Evolutionary conservation across 306 rosid genomes (phyloP).

Genomic region (Erythrophleum fordii): DNA sequence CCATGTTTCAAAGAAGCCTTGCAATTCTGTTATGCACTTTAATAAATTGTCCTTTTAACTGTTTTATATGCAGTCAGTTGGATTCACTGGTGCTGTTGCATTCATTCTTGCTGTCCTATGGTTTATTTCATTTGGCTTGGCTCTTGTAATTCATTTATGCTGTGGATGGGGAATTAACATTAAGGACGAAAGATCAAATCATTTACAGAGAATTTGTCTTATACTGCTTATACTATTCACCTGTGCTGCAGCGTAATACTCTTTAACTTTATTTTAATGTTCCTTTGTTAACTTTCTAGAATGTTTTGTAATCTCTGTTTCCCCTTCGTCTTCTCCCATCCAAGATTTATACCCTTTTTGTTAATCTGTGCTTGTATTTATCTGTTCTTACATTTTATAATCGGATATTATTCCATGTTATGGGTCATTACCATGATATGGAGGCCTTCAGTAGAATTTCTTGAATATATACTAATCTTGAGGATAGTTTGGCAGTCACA

Average conservation of each 20-base stretch:
- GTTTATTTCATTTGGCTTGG: slow-evolving; percentile 77
- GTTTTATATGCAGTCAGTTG: slow-evolving; percentile 72
- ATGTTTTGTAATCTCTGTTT: neutral
- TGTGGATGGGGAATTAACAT: slow-evolving; percentile 85
- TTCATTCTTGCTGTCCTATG: slow-evolving; percentile 74
- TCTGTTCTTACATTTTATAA: neutral
- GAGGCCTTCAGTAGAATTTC: neutral
- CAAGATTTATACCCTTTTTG: neutral
- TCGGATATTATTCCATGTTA: neutral
- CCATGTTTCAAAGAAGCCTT: neutral
- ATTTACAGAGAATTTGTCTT: slow-evolving; percentile 66
- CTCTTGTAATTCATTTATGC: slow-evolving; percentile 70
- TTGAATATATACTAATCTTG: neutral
- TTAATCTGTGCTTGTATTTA: neutral
- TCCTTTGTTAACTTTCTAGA: slow-evolving; percentile 1
- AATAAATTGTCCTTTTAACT: slow-evolving; percentile 8
- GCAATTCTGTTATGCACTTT: neutral
- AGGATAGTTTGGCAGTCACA: slow-evolving; percentile 3
- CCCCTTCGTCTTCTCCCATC: neutral
- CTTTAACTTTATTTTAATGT: slow-evolving; percentile 30
- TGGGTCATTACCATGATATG: neutral
- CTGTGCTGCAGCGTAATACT: slow-evolving; percentile 70
- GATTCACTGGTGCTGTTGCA: slow-evolving; percentile 82
- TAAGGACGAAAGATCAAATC: slow-evolving; percentile 62
- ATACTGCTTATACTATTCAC: slow-evolving; percentile 69